phyloP scores from a whole-genome alignment of 1,284 basidiomycete species.

The Trametes versicolor region DNA sequence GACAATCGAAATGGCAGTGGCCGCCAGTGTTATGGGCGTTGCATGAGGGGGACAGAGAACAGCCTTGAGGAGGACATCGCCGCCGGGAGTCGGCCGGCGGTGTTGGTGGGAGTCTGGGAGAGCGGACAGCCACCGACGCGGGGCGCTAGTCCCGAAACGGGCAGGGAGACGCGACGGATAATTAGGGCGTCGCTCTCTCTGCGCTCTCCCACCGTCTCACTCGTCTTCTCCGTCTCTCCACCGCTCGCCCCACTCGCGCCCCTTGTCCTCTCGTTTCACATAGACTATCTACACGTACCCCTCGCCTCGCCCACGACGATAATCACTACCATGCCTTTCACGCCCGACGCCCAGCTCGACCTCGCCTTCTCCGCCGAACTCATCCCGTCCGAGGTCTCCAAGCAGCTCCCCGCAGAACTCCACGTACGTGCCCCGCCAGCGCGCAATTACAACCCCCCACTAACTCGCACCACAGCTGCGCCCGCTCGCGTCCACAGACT shows the following conservation, averaged over 20 bases:
- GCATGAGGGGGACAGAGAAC: constrained; percentile 11
- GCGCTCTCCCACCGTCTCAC: constrained; percentile 1
- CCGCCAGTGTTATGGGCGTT: neutral
- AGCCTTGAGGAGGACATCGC: constrained; percentile 3
- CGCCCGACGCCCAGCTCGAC: constrained; percentile 75
- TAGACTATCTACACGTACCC: constrained; percentile 25
- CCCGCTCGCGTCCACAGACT: constrained; percentile 89
- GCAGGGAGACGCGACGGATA: constrained; percentile 16
- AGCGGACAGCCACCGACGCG: constrained; percentile 23
- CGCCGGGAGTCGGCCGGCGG: constrained; percentile 5
- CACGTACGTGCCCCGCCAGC: constrained; percentile 53
- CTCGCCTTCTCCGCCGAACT: constrained; percentile 78
- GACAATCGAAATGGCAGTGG: neutral
- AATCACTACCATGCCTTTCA: constrained; percentile 55
- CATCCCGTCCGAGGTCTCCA: constrained; percentile 69
- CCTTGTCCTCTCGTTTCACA: constrained; percentile 17
- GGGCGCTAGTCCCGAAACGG: constrained; percentile 11
- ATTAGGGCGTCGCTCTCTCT: constrained; percentile 7
- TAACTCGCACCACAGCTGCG: constrained; percentile 70
- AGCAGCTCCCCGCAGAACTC: constrained; percentile 62
- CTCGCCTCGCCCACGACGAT: neutral
- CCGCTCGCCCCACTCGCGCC: neutral
- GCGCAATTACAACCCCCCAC: neutral
- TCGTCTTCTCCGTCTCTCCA: constrained; percentile 16
- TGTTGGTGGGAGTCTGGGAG: constrained; percentile 5